Base-by-base conservation (phyloP, 139 green algal species). In the Chlorella vulgaris region DNA sequence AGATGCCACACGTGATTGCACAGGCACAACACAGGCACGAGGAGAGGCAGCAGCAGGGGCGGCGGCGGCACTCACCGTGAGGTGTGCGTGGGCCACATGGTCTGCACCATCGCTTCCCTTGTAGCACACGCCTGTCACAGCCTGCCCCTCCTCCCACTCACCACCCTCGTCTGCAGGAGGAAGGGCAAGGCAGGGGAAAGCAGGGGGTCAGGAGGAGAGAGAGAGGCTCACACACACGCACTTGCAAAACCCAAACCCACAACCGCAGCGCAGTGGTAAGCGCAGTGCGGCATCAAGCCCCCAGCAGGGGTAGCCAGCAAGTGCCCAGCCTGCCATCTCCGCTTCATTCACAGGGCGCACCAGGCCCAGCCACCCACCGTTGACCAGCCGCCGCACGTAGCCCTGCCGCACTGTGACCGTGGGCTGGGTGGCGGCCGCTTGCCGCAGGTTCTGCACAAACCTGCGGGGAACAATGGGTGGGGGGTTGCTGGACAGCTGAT, bases 111-210 rank as follows among this genome's bases (percentile, higher is more conserved):
- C 82, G 21, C 38, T 73, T 51, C 53, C 67, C 71, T 91, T 93
- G 91, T 98, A 99, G 22, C 78, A 51, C 40, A 98, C 95, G 3
- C 95, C 96, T n/a, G 82, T 93, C 77, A 99, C 95, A n/a, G 88
- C 85, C 78, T 96, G 81, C 0, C 89, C 93, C 60, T 97, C 91
- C 53, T 89, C 47, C 89, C 94, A 96, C 39, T 95, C 91, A 18
- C 68, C 71, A 28, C 90, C 91, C 26, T 91, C 47, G 51, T 91
- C 92, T 95, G 90, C 80, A 78, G 39, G 1, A 22, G 68, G 26
- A 40, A 40, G 39, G 67, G 67, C 39, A 33, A 7, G 24, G 24
- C 18, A 26, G 39, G 26, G 2, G 21, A 26, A 38, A 39, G 43
- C 43, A 29, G 42, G 40, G 2, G 24, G 39, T 24, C 31, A 42